Base-by-base conservation (phyloP, 1,284 basidiomycete species). In the Ustilago lituana region DNA sequence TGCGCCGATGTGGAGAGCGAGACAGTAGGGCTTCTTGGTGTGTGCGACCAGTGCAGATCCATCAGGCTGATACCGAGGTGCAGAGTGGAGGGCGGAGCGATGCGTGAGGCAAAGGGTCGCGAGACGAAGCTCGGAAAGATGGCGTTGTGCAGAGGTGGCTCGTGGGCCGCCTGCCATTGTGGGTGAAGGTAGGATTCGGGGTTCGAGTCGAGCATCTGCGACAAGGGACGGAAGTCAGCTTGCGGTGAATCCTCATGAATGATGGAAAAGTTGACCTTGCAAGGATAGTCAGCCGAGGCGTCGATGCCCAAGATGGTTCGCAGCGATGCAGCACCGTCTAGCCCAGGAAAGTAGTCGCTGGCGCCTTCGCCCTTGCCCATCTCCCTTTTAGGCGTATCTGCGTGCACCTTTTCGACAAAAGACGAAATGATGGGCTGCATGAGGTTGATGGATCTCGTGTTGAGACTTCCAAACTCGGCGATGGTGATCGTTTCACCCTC, bases 41-140 rank as follows among this genome's bases (percentile, higher is more conserved):
- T 82, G 38, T 79, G 77, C 15, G 76, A 74, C 82, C 82, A 83
- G 49, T 84, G 83, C 60, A 84, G 52, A 38, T 81, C 78, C 83
- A 84, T 83, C 33, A 82, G 63, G 35, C 76, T 80, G 56, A 83
- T 77, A 3, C 83, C 83, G 11, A 83, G 60, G 39, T 79, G 76
- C 40, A 83, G 64, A 1, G 78, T 79, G 17, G 68, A 67, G 12
- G 75, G 77, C 0, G 83, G 82, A 22, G 79, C 68, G 35, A 83
- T 78, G 48, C 82, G 76, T 15, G 77, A 77, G 3, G 77, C 82
- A 52, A 82, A 83, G 1, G 82, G 80, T 12, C 82, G 48, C 29
- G 79, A 55, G 5, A 77, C 71, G 26, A 81, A 83, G 15, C 70
- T 64, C 19, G 76, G 73, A 37, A 80, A 84, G 44, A 83, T 74